Base-by-base conservation (phyloP, 83 land plant species). In the Picea mariana region DNA sequence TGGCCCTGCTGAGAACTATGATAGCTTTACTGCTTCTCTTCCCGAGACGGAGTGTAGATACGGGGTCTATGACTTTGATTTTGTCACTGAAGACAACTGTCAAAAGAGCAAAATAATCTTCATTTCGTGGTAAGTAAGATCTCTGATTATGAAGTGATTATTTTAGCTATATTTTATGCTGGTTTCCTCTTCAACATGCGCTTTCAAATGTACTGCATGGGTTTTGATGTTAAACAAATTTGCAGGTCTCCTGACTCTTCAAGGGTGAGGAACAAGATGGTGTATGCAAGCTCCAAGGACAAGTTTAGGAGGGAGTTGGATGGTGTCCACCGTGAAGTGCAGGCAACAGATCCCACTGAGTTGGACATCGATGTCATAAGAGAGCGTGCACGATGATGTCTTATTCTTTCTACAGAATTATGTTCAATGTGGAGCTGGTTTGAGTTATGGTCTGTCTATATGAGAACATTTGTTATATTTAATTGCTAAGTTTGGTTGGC, bases 71-170 rank as follows among this genome's bases (percentile, higher is more conserved):
- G 90, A 92, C 77, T 90, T 44, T 44, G 47, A 44, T 44, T 44
- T 44, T 44, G 47, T 7, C 47, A 44, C 47, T 44, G 47, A 44
- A 55, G 92, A 92, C 82, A 88, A 92, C 49, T 88, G 89, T 84
- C 92, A 92, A 85, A 92, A 90, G 81, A 92, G 90, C 90, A 90
- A 92, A 81, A 90, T 90, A 44, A 78, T 90, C 69, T 88, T 88
- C 49, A 88, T 90, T 81, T 84, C 88, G 65, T 89, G 91, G 91
- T 89, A 84, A 75, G 27, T 38, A 38, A 38, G 40, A 38, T 38
- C 40, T 38, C 40, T 38, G 40, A 38, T 38, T 38, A 38, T 38
- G 40, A 38, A 38, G 40, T 38, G 5, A 38, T 38, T 38, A 38
- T 38, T 38, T 38, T 38, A 38, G 40, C 40, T 38, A 38, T 38